A percentile compares a stretch with the other conserved stretches of the same genome.
Evolutionary conservation across 331 rosid species (phyloP).

Genomic region (Quercus tomentella): DNA sequence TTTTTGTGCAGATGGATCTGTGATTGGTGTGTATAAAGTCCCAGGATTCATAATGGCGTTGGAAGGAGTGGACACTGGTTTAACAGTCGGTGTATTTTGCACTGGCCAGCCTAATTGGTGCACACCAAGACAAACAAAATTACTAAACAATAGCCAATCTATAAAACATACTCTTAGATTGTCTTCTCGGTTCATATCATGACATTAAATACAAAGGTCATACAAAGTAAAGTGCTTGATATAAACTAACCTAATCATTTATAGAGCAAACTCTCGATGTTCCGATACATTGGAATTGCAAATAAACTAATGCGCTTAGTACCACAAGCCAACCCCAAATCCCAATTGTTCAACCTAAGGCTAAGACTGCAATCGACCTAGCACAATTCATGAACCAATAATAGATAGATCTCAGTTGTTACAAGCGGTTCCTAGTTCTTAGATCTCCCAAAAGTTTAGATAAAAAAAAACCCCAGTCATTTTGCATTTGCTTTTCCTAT

Average conservation of each 20-base stretch:
- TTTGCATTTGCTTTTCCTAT: neutral
- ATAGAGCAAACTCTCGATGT: too few species aligned
- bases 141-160: neutral
- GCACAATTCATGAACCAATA: neutral
- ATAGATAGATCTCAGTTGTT: neutral
- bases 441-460: neutral
- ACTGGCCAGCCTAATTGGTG: slow-evolving; percentile 28
- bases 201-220: neutral
- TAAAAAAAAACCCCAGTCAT: neutral
- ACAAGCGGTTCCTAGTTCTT: neutral
- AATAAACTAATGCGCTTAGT: too few species aligned
- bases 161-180: neutral
- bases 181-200: neutral
- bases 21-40: slow-evolving; percentile 31
- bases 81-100: slow-evolving; percentile 21
- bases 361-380: too few species aligned
- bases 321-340: too few species aligned
- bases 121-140: neutral
- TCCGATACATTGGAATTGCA: too few species aligned
- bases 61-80: slow-evolving; percentile 35
- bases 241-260: neutral
- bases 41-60: slow-evolving; percentile 29
- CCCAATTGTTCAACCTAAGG: too few species aligned
- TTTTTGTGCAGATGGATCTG: slow-evolving; percentile 32
- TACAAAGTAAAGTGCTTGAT: neutral